Evolutionary conservation across 2,329 filamentous ascomycete species (phyloP).

Genomic region (Penicillium capsulatum): DNA sequence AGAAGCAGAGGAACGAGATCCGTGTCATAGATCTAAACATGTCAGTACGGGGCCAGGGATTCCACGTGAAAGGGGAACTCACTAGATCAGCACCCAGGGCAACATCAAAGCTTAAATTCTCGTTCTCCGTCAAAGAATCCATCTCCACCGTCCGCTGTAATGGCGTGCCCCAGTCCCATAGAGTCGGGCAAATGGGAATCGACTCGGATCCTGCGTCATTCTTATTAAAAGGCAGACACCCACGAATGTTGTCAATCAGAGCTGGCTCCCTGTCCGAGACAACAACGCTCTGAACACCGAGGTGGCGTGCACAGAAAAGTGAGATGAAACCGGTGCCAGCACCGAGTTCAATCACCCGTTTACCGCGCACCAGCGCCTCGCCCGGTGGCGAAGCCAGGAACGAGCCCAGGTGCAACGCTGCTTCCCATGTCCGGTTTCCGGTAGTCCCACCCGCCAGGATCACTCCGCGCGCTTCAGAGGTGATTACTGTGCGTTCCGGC

Average conservation of each 20-base stretch:
- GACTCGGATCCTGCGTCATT: conserved; percentile 14
- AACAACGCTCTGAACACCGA: conserved; percentile 52
- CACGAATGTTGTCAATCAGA: conserved; percentile 38
- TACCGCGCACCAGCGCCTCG: conserved; percentile 46
- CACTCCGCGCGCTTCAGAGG: conserved; percentile 53
- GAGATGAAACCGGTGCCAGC: conserved; percentile 64
- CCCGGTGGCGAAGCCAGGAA: conserved; percentile 52
- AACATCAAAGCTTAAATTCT: conserved; percentile 32
- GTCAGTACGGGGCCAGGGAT: conserved; percentile 1
- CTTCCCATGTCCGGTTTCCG: conserved; percentile 67
- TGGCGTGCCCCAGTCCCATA: conserved; percentile 43
- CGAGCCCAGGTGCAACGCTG: conserved; percentile 59
- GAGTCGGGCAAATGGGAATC: conserved; percentile 26
- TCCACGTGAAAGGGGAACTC: neutral
- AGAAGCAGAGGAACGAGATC: conserved; percentile 55
- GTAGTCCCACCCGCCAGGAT: conserved; percentile 59
- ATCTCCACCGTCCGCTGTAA: conserved; percentile 17
- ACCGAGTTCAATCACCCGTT: conserved; percentile 60
- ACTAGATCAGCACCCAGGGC: conserved; percentile 43
- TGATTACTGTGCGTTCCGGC: conserved; percentile 29
- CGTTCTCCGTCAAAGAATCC: conserved; percentile 1
- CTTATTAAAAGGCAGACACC: conserved; percentile 36
- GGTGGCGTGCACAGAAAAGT: conserved; percentile 58
- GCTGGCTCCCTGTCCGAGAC: conserved; percentile 59
- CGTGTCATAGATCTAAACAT: conserved; percentile 57